phyloP scores from a whole-genome alignment of 352 stramenopile species.

The Phytophthora sojae region DNA sequence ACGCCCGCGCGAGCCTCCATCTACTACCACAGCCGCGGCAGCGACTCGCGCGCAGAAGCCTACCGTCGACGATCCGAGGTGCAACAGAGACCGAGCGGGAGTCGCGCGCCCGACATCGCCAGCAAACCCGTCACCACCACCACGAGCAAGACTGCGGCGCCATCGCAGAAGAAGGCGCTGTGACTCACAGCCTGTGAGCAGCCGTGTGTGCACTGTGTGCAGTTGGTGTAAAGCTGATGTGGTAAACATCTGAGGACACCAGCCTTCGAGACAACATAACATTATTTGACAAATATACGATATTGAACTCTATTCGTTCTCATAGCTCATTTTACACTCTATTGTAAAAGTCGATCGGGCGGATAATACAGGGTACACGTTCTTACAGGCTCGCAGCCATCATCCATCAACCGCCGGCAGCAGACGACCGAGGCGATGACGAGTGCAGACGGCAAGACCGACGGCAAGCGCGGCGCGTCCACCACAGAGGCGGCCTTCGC shows the following conservation, averaged over 20 bases:
- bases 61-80: conserved; percentile 18
- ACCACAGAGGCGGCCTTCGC: conserved; percentile 62
- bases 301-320: conserved; percentile 4
- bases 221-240: conserved; percentile 5
- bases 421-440: conserved; percentile 9
- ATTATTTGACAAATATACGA: conserved; percentile 8
- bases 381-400: not conserved
- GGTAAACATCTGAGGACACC: not conserved
- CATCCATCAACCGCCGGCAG: conserved; percentile 26
- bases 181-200: too few relatives aligned
- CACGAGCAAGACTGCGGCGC: not conserved
- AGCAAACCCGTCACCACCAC: conserved; percentile 4
- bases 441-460: conserved; percentile 11
- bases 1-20: conserved; percentile 1
- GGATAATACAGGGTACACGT: too few relatives aligned
- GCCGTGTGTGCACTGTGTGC: not conserved
- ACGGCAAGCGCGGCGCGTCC: conserved; percentile 39
- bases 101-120: not conserved
- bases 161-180: conserved; percentile 13
- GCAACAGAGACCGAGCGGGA: conserved; percentile 11
- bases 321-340: not conserved
- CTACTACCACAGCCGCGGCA: conserved; percentile 8
- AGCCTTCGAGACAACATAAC: conserved; percentile 12
- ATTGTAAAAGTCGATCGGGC: too few relatives aligned
- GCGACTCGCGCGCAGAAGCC: not conserved